Evolutionary conservation across 163 green algal genomes (phyloP).

Genomic region (Scenedesmus sp.): DNA sequence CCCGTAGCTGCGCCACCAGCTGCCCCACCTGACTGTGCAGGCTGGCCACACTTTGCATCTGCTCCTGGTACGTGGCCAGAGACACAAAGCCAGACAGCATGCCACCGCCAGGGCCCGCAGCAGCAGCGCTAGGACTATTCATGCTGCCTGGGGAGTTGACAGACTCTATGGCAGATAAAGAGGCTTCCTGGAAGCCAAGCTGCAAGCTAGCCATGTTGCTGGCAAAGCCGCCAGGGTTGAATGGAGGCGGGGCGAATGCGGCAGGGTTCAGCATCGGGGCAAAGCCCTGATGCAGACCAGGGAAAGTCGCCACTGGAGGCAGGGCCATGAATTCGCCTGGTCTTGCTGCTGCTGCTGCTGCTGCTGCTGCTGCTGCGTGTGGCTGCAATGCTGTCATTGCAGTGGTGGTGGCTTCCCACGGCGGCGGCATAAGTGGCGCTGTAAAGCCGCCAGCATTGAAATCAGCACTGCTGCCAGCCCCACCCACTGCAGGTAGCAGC

Average conservation of each 20-base stretch:
- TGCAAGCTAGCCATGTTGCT: background rate
- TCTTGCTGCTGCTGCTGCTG: background rate
- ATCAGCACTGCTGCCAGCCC: background rate
- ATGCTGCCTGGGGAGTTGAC: background rate
- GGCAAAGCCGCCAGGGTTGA: background rate
- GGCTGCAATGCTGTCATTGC: background rate
- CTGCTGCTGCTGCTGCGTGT: background rate
- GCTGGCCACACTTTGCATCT: slow-evolving; percentile 36
- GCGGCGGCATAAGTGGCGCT: background rate
- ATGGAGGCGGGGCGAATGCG: background rate
- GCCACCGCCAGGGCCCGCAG: background rate
- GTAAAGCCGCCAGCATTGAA: background rate
- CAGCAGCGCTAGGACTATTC: background rate
- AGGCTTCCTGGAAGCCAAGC: background rate
- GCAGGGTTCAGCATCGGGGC: background rate
- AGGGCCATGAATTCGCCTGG: background rate
- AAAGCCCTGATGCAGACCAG: background rate
- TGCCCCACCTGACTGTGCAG: slow-evolving; percentile 44
- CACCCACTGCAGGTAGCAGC: background rate
- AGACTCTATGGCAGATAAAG: background rate
- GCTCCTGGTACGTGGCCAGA: slow-evolving; percentile 41
- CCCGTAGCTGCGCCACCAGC: slow-evolving; percentile 47
- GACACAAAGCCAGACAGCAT: slow-evolving; percentile 43
- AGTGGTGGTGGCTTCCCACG: background rate
- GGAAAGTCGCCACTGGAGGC: background rate